Evolutionary conservation across 371 early-diverging fungal genomes (phyloP), one percentile per base, ranked within the genome.

Genomic region (Mucor lusitanicus): DNA sequence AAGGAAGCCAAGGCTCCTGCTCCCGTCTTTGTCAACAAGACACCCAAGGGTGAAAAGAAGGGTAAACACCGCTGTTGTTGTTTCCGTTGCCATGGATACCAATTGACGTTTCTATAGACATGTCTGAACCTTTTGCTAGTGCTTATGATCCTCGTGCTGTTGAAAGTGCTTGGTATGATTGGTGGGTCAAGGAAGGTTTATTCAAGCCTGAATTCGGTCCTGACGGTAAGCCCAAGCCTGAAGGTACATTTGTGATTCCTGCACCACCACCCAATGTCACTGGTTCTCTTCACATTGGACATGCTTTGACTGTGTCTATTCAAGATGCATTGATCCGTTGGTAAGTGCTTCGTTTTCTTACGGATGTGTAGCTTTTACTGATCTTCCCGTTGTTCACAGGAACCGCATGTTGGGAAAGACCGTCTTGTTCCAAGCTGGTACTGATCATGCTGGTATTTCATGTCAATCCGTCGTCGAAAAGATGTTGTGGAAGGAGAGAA

Each of bases 251-350:
- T 81, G 93, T 96, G 32, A 91, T 99, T 68, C 90, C 96, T 25
- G 92, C 97, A 7, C 99, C 99, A 5, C 99, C 99, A 70, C 99
- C 99, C 28, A 99, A 99, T 79, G 95, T 99, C 37, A 99, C 99
- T 39, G 99, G 99, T 64, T 89, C 90, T 46, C 92, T 99, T 56
- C 99, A 99, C 76, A 92, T 98, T 71, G 99, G 99, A 40, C 99
- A 99, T 78, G 98, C 97, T 4, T 86, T 99, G 79, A 98, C 97
- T 72, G 91, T 93, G 57, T 81, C 99, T 27, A 98, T 99, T 69
- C 97, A 99, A 85, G 99, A 99, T 85, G 74, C 94, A 39, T 80
- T 99, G 70, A 86, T 92, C n/a, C 91, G 99, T 76, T 99, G 97
- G 96, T 89, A 78, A 63, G 21, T 25, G 19, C 3, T 54, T 11